These are phyloP conservation scores for Mortierella sp. DNA, from an alignment of 371 early-diverging fungal species.

Conservation along the genomic window DNA sequence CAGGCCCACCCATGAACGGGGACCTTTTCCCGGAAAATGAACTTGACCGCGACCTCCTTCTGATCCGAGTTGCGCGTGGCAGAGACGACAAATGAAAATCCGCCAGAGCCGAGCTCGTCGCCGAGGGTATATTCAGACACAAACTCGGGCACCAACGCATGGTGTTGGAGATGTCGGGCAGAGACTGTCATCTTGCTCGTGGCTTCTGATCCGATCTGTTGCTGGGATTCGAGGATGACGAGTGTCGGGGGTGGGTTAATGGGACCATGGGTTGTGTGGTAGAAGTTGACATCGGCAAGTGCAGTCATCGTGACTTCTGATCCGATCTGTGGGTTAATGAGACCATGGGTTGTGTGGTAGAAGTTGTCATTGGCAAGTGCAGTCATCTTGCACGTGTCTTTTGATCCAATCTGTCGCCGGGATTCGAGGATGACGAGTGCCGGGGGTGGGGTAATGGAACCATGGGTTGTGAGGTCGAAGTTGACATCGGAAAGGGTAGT, in stretches of 20 bases:
- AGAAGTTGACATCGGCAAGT: constrained; percentile 34
- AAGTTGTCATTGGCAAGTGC: too few relatives aligned
- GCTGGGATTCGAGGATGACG: constrained; percentile 8
- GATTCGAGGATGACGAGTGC: too few relatives aligned
- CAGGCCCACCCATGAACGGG: constrained; percentile 71
- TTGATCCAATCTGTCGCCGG: too few relatives aligned
- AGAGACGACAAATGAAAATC: constrained; percentile 82
- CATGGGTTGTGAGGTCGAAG: too few relatives aligned
- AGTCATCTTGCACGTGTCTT: too few relatives aligned
- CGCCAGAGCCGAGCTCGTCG: constrained; percentile 84
- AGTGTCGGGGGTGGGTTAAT: constrained; percentile 16
- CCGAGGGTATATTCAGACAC: constrained; percentile 66
- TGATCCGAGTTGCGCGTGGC: constrained; percentile 65
- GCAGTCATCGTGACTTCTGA: too few relatives aligned
- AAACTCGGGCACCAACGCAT: constrained; percentile 64
- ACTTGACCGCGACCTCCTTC: constrained; percentile 85
- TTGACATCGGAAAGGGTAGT: too few relatives aligned
- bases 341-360: too few relatives aligned
- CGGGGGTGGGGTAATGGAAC: too few relatives aligned
- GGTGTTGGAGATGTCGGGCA: constrained; percentile 61
- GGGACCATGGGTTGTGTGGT: constrained; percentile 26
- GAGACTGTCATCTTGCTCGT: constrained; percentile 50
- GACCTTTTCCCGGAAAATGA: constrained; percentile 77
- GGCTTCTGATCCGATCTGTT: constrained; percentile 3
- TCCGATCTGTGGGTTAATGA: too few relatives aligned